phyloP scores from a whole-genome alignment of 805 yeast genomes.

The Teunomyces stri region DNA sequence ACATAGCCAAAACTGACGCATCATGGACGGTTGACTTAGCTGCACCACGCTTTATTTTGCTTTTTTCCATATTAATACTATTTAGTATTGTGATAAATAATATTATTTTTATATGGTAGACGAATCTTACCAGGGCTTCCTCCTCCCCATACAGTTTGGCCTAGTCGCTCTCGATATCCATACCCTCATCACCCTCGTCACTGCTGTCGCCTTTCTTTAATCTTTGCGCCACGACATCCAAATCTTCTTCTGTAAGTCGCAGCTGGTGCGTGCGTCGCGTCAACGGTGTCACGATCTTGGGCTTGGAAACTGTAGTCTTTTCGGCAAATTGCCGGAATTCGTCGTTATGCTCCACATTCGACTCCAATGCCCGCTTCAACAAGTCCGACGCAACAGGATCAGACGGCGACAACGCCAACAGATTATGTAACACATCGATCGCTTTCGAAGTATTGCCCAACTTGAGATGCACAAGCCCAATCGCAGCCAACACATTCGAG shows the following conservation, averaged over 20 bases:
- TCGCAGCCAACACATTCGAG: slow-evolving; percentile 69
- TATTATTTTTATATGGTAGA: neutral
- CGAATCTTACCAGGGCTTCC: neutral
- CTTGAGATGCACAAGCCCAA: slow-evolving; percentile 80
- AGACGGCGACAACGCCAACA: slow-evolving; percentile 72
- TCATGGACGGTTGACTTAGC: no score
- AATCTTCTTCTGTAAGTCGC: neutral
- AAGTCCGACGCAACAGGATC: slow-evolving; percentile 86
- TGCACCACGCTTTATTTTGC: no score
- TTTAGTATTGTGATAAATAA: no score
- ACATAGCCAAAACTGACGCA: no score
- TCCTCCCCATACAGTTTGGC: neutral
- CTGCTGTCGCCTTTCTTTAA: slow-evolving; percentile 2
- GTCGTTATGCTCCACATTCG: slow-evolving; percentile 37
- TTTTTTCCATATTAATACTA: no score
- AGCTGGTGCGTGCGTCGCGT: slow-evolving; percentile 13
- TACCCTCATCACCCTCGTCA: slow-evolving; percentile 24
- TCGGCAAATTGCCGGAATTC: slow-evolving; percentile 15
- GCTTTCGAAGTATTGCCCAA: slow-evolving; percentile 63
- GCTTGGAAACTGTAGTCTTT: neutral
- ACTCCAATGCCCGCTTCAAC: slow-evolving; percentile 72
- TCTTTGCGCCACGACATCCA: neutral
- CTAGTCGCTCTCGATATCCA: slow-evolving; percentile 61
- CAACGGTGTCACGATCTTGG: slow-evolving; percentile 21
- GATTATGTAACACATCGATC: slow-evolving; percentile 73